Percentiles rank a stretch among this genome's conserved stretches.
Conservation (phyloP, 345 rosid genomes). For the Raphanus raphanistrum region DNA sequence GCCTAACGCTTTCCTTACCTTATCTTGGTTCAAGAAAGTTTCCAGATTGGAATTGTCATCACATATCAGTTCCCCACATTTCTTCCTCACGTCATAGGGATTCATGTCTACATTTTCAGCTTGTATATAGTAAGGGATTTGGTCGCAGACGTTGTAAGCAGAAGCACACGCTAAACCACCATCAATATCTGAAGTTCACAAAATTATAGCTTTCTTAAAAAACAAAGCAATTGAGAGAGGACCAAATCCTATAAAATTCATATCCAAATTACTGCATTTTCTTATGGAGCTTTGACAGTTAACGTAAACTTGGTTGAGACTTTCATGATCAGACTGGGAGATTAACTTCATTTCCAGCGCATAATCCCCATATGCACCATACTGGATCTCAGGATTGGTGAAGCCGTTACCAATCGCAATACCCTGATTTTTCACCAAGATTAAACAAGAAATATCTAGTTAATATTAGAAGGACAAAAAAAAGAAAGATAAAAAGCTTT, state of each 20-base stretch:
- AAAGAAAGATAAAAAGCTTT: neutral
- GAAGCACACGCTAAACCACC: conserved; percentile 46
- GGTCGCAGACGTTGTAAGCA: conserved; percentile 43
- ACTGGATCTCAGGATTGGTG: conserved; percentile 79
- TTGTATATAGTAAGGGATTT: conserved; percentile 43
- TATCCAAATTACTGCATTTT: neutral
- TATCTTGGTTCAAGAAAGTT: conserved; percentile 51
- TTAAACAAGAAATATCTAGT: neutral
- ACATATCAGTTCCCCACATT: conserved; percentile 45
- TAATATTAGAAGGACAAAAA: neutral
- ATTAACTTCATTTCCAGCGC: conserved; percentile 66
- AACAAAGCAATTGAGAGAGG: neutral
- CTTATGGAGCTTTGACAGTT: conserved; percentile 44
- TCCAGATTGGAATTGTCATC: conserved; percentile 73
- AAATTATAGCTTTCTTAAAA: neutral
- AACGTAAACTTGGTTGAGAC: conserved; percentile 45
- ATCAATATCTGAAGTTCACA: conserved; percentile 38
- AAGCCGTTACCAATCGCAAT: conserved; percentile 90
- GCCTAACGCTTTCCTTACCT: conserved; percentile 60
- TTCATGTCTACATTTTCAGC: conserved; percentile 36
- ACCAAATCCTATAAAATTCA: neutral
- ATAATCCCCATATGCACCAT: conserved; percentile 68
- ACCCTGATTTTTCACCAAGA: conserved; percentile 53
- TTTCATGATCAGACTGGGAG: conserved; percentile 42
- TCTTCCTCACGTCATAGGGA: conserved; percentile 74